These are phyloP conservation scores for Cephaloascus albidus DNA, from an alignment of 805 yeast genomes.

Conservation along the genomic window DNA sequence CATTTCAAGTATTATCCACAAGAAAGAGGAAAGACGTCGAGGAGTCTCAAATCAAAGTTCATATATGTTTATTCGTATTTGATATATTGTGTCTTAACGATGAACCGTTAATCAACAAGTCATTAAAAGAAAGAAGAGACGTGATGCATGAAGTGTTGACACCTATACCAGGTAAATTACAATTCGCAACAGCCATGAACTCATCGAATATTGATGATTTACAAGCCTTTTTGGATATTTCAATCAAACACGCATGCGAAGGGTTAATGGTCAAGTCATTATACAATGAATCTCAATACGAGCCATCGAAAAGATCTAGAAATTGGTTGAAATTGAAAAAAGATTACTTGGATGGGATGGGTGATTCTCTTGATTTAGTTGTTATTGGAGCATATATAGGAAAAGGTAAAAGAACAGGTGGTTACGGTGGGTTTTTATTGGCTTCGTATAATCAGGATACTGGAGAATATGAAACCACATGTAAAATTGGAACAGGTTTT, in stretches of 20 bases:
- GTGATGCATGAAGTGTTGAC: slow-evolving; percentile 46
- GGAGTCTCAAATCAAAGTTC: slow-evolving; percentile 78
- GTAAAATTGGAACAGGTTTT: slow-evolving; percentile 97
- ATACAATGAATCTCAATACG: slow-evolving; percentile 81
- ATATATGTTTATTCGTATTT: slow-evolving; percentile 88
- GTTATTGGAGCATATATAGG: slow-evolving; percentile 94
- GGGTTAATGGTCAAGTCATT: slow-evolving; percentile 93
- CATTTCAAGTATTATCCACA: slow-evolving; percentile 89
- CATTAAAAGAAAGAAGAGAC: slow-evolving; percentile 64
- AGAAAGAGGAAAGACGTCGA: slow-evolving; percentile 92
- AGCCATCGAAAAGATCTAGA: slow-evolving; percentile 90
- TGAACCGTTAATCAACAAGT: slow-evolving; percentile 53
- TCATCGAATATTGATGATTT: slow-evolving; percentile 66
- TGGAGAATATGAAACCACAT: slow-evolving; percentile 90
- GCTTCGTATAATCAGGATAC: slow-evolving; percentile 87
- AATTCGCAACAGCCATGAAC: slow-evolving; percentile 68
- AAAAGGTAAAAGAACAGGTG: slow-evolving; percentile 88
- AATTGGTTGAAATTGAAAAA: slow-evolving; percentile 95
- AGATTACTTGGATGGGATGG: slow-evolving; percentile 91
- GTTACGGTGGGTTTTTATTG: slow-evolving; percentile 87
- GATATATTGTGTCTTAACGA: slow-evolving; percentile 75
- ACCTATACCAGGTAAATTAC: slow-evolving; percentile 67
- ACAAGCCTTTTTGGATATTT: slow-evolving; percentile 77
- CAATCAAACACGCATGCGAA: slow-evolving; percentile 85
- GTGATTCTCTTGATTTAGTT: slow-evolving; percentile 89